phyloP scores from a whole-genome alignment of 305 asterid genomes.

The Caryopteris hybrid region DNA sequence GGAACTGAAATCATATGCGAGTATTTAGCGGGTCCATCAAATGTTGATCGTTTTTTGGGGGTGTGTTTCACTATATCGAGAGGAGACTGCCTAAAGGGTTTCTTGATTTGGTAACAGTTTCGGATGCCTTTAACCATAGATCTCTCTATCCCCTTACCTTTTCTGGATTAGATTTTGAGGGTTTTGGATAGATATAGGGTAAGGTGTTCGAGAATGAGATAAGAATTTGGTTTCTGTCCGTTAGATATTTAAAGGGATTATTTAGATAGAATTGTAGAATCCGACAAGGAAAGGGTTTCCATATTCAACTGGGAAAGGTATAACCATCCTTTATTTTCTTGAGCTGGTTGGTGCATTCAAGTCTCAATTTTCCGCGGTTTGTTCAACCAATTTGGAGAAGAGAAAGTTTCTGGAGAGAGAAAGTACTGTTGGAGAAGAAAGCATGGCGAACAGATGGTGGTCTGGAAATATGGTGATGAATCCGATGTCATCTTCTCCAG shows the following conservation, averaged over 20 bases:
- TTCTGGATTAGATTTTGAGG: not conserved
- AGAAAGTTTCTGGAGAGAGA: too few relatives aligned
- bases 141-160: not conserved
- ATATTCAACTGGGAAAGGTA: not conserved
- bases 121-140: not conserved
- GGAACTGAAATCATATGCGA: not conserved
- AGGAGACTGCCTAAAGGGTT: not conserved
- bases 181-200: not conserved
- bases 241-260: not conserved
- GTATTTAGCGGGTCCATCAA: not conserved
- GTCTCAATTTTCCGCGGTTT: not conserved
- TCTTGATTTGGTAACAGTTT: not conserved
- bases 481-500: constrained; percentile 15
- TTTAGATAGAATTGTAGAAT: not conserved
- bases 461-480: constrained; percentile 22
- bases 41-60: not conserved
- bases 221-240: constrained; percentile 2
- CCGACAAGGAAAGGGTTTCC: not conserved
- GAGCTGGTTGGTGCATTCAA: not conserved
- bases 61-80: not conserved
- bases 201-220: constrained; percentile 7
- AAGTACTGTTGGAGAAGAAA: too few relatives aligned
- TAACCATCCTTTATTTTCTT: not conserved
- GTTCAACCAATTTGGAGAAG: constrained; percentile 12
- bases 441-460: constrained; percentile 56